A percentile compares a stretch with the other conserved stretches of the same genome.
These are phyloP conservation scores for Suhomyces kilbournensis DNA, from an alignment of 805 yeast genomes.

Conservation along the genomic window DNA sequence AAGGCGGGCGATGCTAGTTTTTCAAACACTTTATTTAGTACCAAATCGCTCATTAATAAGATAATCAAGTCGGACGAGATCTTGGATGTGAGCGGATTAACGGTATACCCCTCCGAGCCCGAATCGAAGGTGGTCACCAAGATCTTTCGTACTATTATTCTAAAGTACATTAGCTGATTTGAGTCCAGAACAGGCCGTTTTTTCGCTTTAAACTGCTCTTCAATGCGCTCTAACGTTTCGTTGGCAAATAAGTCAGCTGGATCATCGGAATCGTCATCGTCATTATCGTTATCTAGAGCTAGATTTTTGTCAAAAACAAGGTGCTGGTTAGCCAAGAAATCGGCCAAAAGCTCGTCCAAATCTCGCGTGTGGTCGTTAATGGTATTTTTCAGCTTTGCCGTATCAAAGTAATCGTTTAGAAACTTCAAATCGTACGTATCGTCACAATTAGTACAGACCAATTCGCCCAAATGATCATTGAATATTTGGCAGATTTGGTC, in stretches of 20 bases:
- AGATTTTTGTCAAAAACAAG: conserved; percentile 14
- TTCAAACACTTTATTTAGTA: conserved; percentile 20
- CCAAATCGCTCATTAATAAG: conserved; percentile 28
- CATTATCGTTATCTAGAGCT: neutral
- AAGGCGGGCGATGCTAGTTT: conserved; percentile 26
- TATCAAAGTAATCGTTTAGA: neutral
- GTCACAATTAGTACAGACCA: conserved; percentile 11
- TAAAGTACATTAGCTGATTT: conserved; percentile 15
- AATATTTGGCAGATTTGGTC: conserved; percentile 24
- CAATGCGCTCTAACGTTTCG: conserved; percentile 2
- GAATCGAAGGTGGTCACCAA: conserved; percentile 14
- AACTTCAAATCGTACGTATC: conserved; percentile 1
- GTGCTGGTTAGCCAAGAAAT: conserved; percentile 12
- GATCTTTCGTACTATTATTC: conserved; percentile 22
- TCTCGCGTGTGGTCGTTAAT: neutral
- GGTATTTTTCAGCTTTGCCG: neutral
- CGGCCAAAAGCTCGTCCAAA: neutral
- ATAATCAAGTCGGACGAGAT: conserved; percentile 22
- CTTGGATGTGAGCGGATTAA: conserved; percentile 18
- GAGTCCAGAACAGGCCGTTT: neutral
- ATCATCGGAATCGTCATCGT: neutral
- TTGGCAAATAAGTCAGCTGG: neutral
- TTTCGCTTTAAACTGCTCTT: neutral
- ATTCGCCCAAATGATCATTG: conserved; percentile 19
- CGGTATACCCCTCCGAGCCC: conserved; percentile 3